phyloP scores from a whole-genome alignment of 371 early-diverging fungal genomes.

The Basidiobolus heterosporus region DNA sequence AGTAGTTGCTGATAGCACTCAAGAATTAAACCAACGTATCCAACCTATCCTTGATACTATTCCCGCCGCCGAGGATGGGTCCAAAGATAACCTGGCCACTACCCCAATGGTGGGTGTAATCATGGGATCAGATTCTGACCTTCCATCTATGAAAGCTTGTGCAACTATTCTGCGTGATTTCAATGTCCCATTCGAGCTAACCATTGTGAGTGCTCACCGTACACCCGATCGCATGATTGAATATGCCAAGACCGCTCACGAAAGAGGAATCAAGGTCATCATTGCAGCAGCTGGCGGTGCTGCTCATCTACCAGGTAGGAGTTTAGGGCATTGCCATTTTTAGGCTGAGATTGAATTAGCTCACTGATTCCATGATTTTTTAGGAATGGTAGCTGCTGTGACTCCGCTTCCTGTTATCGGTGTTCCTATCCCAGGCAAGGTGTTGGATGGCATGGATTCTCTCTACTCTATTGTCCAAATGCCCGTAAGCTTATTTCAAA shows the following conservation, averaged over 20 bases:
- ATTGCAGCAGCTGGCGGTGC: conserved; percentile 97
- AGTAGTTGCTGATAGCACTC: conserved; percentile 66
- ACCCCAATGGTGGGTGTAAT: conserved; percentile 82
- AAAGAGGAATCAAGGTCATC: conserved; percentile 81
- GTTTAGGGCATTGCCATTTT: too few species aligned
- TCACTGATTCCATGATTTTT: too few species aligned
- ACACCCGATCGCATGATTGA: conserved; percentile 85
- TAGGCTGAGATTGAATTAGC: too few species aligned
- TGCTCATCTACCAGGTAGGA: conserved; percentile 73
- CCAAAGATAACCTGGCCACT: not conserved
- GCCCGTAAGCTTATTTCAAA: conserved; percentile 51
- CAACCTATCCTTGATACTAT: conserved; percentile 29
- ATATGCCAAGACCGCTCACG: conserved; percentile 71
- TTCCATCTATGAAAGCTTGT: conserved; percentile 83
- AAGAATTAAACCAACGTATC: conserved; percentile 42
- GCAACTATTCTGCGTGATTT: conserved; percentile 72
- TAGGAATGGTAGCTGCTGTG: conserved; percentile 87
- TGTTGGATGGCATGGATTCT: conserved; percentile 88
- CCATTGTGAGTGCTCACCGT: conserved; percentile 91
- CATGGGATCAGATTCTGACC: conserved; percentile 94
- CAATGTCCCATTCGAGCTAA: conserved; percentile 81
- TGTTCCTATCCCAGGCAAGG: conserved; percentile 83
- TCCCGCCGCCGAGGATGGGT: not conserved
- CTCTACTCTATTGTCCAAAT: conserved; percentile 93
- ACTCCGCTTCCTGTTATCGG: conserved; percentile 93